Evolutionary conservation across 2,329 filamentous ascomycete species (phyloP).

Genomic region (Phyllosticta citriasiana): DNA sequence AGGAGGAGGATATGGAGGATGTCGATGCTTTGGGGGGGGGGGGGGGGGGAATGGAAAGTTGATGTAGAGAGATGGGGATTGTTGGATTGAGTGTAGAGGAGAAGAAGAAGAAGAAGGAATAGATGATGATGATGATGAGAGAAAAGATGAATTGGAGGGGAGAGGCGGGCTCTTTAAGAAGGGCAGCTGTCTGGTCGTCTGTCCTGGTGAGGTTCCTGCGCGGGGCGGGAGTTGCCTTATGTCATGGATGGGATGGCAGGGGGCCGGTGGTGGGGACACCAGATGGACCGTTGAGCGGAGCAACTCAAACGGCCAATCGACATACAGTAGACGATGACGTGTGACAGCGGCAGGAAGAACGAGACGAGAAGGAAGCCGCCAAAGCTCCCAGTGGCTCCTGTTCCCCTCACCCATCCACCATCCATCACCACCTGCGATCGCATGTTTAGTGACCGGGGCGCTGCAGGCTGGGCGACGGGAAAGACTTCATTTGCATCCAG

Average conservation of each 20-base stretch:
- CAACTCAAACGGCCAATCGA: neutral
- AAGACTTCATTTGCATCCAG: too few species aligned
- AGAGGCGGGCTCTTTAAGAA: conserved; percentile 4
- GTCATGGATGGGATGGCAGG: neutral
- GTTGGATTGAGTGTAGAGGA: neutral
- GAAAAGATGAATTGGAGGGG: neutral
- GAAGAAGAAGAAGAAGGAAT: too few species aligned
- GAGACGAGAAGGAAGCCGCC: too few species aligned
- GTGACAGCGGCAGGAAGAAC: neutral
- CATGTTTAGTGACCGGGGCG: too few species aligned
- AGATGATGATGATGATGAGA: neutral
- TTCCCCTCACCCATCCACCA: too few species aligned
- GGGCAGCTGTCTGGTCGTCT: neutral
- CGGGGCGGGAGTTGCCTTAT: neutral
- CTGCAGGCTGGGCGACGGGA: too few species aligned
- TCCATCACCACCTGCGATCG: too few species aligned
- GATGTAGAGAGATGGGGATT: neutral
- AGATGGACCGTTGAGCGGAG: neutral
- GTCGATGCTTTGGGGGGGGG: neutral
- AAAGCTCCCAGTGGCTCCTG: too few species aligned
- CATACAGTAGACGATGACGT: neutral
- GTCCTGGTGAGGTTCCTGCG: neutral
- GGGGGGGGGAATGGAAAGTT: neutral
- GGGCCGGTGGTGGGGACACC: neutral
- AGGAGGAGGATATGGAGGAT: neutral